Conservation (phyloP, 2,329 filamentous ascomycete genomes). For the Blumeriella jaapii region DNA sequence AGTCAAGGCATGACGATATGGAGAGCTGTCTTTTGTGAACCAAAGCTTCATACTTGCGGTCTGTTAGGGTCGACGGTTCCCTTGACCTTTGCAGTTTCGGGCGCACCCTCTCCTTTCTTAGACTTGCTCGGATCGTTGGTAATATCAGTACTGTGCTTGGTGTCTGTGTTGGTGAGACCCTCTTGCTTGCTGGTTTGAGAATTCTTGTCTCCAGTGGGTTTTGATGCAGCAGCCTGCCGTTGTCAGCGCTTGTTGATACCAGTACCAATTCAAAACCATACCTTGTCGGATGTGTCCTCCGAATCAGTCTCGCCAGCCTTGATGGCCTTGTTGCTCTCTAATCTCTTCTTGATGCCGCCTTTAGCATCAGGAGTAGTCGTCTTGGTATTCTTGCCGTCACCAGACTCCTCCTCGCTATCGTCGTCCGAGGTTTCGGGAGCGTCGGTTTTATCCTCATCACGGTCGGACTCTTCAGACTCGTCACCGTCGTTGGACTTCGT, state of each 20-base stretch:
- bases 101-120: constrained; percentile 44
- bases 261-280: constrained; percentile 4
- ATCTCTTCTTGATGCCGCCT: constrained; percentile 29
- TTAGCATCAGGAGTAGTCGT: constrained; percentile 28
- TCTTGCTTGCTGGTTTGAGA: constrained; percentile 40
- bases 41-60: constrained; percentile 20
- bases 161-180: constrained; percentile 39
- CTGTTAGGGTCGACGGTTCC: constrained; percentile 33
- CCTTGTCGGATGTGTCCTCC: constrained; percentile 13
- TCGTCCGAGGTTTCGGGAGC: constrained; percentile 27
- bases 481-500: constrained; percentile 24
- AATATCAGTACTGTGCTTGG: constrained; percentile 36
- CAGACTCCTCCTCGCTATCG: constrained; percentile 13
- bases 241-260: constrained; percentile 6
- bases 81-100: constrained; percentile 42
- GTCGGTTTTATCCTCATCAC: constrained; percentile 20
- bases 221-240: constrained; percentile 17
- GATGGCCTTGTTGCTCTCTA: constrained; percentile 28
- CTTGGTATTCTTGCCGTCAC: constrained; percentile 27
- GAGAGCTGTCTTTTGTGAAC: neutral
- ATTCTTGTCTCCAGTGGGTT: constrained; percentile 27
- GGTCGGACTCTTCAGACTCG: constrained; percentile 23
- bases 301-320: constrained; percentile 17
- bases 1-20: neutral
- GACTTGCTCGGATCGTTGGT: constrained; percentile 35